These are phyloP conservation scores for Trichoderma afroharzianum DNA, from an alignment of 2,329 filamentous ascomycete genomes.

Conservation along the genomic window DNA sequence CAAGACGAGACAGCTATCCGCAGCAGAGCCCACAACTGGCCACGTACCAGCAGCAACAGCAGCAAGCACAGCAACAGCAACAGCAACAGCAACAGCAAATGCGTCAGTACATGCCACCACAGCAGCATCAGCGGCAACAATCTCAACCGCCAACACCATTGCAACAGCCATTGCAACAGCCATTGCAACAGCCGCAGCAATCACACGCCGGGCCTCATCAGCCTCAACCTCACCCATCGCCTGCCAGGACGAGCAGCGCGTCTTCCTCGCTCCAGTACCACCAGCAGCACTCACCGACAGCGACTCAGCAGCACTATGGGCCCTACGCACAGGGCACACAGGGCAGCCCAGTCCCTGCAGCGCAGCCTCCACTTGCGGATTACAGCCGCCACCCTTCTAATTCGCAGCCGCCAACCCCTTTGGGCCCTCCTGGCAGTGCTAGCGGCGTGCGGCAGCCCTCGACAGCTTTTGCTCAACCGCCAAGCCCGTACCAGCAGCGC, in stretches of 20 bases:
- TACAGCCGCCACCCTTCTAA: constrained; percentile 41
- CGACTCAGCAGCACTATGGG: constrained; percentile 49
- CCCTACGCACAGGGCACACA: constrained; percentile 50
- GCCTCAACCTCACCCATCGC: constrained; percentile 36
- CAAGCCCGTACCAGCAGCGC: constrained; percentile 60
- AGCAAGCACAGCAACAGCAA: neutral
- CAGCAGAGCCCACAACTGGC: constrained; percentile 40
- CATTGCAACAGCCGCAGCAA: neutral
- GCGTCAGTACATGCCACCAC: neutral
- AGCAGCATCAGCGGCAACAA: neutral
- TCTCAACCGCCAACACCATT: constrained; percentile 24
- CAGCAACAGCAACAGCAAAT: neutral
- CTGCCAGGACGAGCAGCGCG: constrained; percentile 41
- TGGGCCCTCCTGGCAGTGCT: constrained; percentile 47
- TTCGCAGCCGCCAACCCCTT: constrained; percentile 53
- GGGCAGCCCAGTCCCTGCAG: constrained; percentile 47
- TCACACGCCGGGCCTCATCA: constrained; percentile 33
- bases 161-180: constrained; percentile 15
- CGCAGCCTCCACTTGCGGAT: constrained; percentile 42
- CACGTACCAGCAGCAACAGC: constrained; percentile 13
- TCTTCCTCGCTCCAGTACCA: constrained; percentile 41
- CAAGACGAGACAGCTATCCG: constrained; percentile 45
- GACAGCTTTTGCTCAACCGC: constrained; percentile 43
- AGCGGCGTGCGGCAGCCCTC: constrained; percentile 43
- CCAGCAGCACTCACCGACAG: constrained; percentile 55